Percentiles rank a stretch among this genome's conserved stretches.
Evolutionary conservation across 179 eudicot species (phyloP).

Genomic region (Carnegiea gigantea): DNA sequence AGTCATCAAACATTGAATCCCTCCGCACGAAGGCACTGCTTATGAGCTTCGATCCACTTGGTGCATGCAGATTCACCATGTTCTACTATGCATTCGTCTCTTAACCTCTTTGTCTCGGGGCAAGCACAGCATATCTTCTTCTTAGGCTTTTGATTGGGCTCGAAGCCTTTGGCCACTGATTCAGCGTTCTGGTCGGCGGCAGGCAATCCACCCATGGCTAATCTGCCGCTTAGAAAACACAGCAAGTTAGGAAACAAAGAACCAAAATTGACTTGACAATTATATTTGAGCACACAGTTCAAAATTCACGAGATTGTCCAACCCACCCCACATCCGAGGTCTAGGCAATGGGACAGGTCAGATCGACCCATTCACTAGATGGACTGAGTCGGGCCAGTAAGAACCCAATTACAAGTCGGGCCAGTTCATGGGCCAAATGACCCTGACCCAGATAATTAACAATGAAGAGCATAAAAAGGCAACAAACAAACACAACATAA

Average conservation of each 20-base stretch:
- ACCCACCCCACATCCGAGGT: too few relatives aligned
- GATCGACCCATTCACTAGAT: too few relatives aligned
- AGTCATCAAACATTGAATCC: constrained; percentile 65
- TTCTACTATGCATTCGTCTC: constrained; percentile 90
- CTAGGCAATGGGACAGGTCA: too few relatives aligned
- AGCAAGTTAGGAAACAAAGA: background rate
- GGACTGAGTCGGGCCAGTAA: too few relatives aligned
- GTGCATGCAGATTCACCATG: constrained; percentile 81
- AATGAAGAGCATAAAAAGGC: too few relatives aligned
- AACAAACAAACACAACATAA: too few relatives aligned
- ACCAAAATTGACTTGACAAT: background rate
- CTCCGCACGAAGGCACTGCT: constrained; percentile 82
- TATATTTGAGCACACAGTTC: too few relatives aligned
- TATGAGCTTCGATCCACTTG: constrained; percentile 92
- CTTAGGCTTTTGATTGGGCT: constrained; percentile 60
- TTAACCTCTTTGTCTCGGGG: constrained; percentile 84
- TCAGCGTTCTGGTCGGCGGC: constrained; percentile 37
- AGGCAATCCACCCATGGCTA: constrained; percentile 49
- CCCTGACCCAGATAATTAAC: too few relatives aligned
- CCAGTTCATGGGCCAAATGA: too few relatives aligned
- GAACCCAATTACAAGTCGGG: too few relatives aligned
- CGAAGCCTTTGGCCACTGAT: constrained; percentile 32
- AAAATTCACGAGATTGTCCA: too few relatives aligned
- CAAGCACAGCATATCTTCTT: constrained; percentile 95
- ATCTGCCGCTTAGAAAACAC: constrained; percentile 14